A percentile compares a stretch with the other conserved stretches of the same genome.
These are phyloP conservation scores for Malania oleifera DNA, from an alignment of 164 flowering plant genomes.

Conservation along the genomic window DNA sequence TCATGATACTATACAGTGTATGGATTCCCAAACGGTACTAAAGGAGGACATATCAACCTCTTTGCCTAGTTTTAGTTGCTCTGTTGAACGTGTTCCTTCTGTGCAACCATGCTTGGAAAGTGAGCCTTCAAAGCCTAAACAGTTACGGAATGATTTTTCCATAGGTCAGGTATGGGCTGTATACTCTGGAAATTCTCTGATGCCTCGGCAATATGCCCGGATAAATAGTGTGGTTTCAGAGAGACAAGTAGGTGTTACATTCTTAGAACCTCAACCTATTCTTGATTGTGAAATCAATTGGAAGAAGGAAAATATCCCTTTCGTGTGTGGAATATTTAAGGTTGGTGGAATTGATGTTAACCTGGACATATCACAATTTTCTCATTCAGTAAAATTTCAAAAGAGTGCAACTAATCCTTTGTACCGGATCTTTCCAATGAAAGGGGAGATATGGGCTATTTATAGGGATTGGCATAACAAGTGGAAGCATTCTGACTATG, in stretches of 20 bases:
- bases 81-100: not conserved
- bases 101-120: slow-evolving; percentile 1
- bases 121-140: slow-evolving; percentile 4
- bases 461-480: slow-evolving; percentile 37
- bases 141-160: slow-evolving; percentile 25
- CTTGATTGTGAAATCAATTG: slow-evolving; percentile 24
- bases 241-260: slow-evolving; percentile 25
- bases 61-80: not conserved
- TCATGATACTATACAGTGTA: slow-evolving; percentile 1
- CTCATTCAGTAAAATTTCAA: slow-evolving; percentile 30
- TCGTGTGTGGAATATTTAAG: slow-evolving; percentile 35
- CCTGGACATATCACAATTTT: slow-evolving; percentile 28
- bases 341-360: slow-evolving; percentile 12
- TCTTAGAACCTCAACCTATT: slow-evolving; percentile 33
- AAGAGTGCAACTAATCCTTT: slow-evolving; percentile 12
- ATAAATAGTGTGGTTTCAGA: slow-evolving; percentile 29
- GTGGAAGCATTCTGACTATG: slow-evolving; percentile 32
- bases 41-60: slow-evolving; percentile 6
- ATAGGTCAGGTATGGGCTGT: slow-evolving; percentile 48
- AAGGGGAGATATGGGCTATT: slow-evolving; percentile 63
- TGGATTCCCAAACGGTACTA: not conserved
- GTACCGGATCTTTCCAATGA: slow-evolving; percentile 37
- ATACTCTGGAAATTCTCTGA: slow-evolving; percentile 30
- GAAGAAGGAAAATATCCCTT: slow-evolving; percentile 28
- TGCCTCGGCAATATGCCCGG: slow-evolving; percentile 40